Conservation (phyloP, 2,329 filamentous ascomycete species). For the Paecilomyces formosus region DNA sequence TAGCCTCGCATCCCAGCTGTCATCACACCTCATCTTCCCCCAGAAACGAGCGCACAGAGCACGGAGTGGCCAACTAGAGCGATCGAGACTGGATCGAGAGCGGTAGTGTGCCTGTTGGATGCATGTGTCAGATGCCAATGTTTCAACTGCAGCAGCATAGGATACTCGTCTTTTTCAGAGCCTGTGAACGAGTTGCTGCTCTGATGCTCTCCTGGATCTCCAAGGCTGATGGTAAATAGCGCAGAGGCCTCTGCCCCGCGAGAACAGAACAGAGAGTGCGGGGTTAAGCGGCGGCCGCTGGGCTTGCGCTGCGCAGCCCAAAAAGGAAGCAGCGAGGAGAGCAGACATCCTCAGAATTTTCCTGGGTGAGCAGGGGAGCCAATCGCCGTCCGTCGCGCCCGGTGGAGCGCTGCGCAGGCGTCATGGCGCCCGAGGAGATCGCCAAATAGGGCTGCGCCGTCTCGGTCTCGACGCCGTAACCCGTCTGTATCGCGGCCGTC, state of each 20-base stretch:
- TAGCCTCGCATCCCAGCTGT: slow-evolving; percentile 10
- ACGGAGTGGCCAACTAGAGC: slow-evolving; percentile 10
- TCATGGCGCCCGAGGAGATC: slow-evolving; percentile 15
- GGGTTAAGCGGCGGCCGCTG: not conserved
- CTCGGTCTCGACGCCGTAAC: slow-evolving; percentile 5
- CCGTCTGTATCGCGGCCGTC: slow-evolving; percentile 12
- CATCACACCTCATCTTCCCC: slow-evolving; percentile 1
- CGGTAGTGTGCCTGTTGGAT: too few relatives aligned
- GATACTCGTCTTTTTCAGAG: not conserved
- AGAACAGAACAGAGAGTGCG: not conserved
- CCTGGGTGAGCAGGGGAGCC: not conserved
- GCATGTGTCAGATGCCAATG: not conserved
- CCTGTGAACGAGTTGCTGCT: too few relatives aligned
- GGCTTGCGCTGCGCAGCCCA: not conserved
- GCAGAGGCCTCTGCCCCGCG: not conserved
- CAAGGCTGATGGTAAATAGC: too few relatives aligned
- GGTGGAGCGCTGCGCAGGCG: slow-evolving; percentile 5
- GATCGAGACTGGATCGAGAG: not conserved
- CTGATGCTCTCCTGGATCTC: too few relatives aligned
- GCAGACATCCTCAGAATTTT: slow-evolving; percentile 2
- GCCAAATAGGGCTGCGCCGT: slow-evolving; percentile 14
- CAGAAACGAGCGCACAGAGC: slow-evolving; percentile 13
- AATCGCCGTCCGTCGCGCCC: not conserved
- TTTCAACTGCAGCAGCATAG: not conserved
- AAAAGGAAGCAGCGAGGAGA: slow-evolving; percentile 1